Conservation (phyloP, 495 filamentous ascomycete species). For the Aspergillus kassunensis region DNA sequence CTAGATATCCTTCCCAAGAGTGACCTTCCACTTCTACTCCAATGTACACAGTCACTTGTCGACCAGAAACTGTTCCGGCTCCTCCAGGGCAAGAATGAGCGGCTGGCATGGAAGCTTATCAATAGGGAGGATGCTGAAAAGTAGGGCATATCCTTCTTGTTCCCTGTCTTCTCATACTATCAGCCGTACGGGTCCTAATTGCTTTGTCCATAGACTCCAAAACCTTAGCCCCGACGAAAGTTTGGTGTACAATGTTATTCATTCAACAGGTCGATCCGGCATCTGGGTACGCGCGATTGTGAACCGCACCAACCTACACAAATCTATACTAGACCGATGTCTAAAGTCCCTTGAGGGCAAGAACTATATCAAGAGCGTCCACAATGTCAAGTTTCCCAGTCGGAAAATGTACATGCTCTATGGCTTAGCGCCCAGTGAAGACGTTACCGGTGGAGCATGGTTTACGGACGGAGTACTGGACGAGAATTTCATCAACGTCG, state of each 20-base stretch:
- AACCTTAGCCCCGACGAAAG: slow-evolving; percentile 65
- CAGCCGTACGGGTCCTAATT: not conserved
- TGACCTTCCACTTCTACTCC: slow-evolving; percentile 53
- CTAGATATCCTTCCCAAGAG: slow-evolving; percentile 57
- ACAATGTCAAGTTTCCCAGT: slow-evolving; percentile 55
- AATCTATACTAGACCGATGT: slow-evolving; percentile 66
- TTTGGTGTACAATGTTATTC: slow-evolving; percentile 80
- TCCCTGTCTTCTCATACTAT: not conserved
- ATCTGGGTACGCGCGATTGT: slow-evolving; percentile 85
- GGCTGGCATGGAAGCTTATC: slow-evolving; percentile 62
- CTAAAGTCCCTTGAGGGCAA: slow-evolving; percentile 77
- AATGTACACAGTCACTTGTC: slow-evolving; percentile 57
- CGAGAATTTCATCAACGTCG: slow-evolving; percentile 71
- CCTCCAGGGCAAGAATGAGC: slow-evolving; percentile 47
- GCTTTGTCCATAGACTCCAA: slow-evolving; percentile 51
- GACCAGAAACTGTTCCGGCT: slow-evolving; percentile 66
- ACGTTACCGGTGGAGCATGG: slow-evolving; percentile 89
- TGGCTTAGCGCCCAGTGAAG: slow-evolving; percentile 71
- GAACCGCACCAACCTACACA: slow-evolving; percentile 69
- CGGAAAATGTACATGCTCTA: slow-evolving; percentile 65
- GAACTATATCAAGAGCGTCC: slow-evolving; percentile 77
- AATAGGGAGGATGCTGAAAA: slow-evolving; percentile 67
- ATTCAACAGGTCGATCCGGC: slow-evolving; percentile 72
- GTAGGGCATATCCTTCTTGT: slow-evolving; percentile 33
- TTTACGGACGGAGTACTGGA: slow-evolving; percentile 87